Evolutionary conservation across 768 basidiomycete species (phyloP).

Genomic region (Rhodotorula kratochvilovae): DNA sequence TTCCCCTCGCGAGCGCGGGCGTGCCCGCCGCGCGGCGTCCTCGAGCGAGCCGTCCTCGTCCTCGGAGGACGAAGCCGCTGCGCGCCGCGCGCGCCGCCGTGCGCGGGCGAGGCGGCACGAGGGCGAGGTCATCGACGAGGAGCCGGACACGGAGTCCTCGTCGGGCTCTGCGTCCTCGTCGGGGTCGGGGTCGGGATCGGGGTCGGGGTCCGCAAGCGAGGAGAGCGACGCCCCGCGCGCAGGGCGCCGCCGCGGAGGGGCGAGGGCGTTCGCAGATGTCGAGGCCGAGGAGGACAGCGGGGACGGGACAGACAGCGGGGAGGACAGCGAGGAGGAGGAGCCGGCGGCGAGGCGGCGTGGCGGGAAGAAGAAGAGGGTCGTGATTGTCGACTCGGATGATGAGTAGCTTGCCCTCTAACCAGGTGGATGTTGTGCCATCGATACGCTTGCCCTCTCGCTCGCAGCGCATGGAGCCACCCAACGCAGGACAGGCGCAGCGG

Average conservation of each 20-base stretch:
- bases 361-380: background rate
- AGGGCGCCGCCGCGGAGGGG: background rate
- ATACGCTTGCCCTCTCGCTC: too few relatives aligned
- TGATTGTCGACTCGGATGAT: background rate
- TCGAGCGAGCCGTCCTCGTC: background rate
- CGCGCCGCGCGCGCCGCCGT: background rate
- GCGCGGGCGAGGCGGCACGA: background rate
- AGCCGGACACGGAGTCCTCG: background rate
- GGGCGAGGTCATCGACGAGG: conserved; percentile 18
- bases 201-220: background rate
- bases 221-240: background rate
- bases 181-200: background rate
- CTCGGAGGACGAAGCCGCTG: background rate
- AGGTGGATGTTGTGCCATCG: too few relatives aligned
- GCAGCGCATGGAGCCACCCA: too few relatives aligned
- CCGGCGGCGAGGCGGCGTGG: background rate
- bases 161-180: background rate
- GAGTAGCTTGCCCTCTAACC: background rate
- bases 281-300: background rate
- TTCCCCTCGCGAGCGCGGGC: background rate
- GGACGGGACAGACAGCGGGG: background rate
- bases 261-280: background rate
- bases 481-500: too few relatives aligned
- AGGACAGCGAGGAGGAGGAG: background rate
- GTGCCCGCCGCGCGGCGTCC: too few relatives aligned